Base-by-base conservation (phyloP, 2,329 filamentous ascomycete genomes). In the Onygenales sp. region DNA sequence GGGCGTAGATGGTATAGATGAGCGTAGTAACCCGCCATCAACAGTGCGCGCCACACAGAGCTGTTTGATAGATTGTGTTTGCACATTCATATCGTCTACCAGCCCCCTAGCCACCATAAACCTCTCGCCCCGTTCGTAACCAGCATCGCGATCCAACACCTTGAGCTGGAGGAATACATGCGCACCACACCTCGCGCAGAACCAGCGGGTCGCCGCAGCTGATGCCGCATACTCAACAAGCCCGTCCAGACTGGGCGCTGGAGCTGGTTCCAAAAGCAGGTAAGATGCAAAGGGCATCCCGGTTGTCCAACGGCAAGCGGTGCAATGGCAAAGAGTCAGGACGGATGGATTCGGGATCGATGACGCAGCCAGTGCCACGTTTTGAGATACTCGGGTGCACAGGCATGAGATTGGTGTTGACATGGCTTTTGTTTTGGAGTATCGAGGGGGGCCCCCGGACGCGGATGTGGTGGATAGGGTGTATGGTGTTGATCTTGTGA, bases 271-370 rank as follows among this genome's bases (percentile, higher is more conserved):
- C 17, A 80, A 61, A 9, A 62, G 58, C 27, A 75, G 66, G 53
- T 75, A 73, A n/a, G 72, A 73, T 21, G 68, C 66, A 52, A 67
- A 74, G 7, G 79, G 65, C 9, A 74, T 66, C 17, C 79, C 79
- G 14, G 74, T 75, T 33, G 70, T 68, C 45, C 69, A 68, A 13
- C 78, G 73, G 62, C 78, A 82, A 31, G 64, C 69, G 55, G 65
- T 64, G 68, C 79, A 82, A 60, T 81, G 75, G 63, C 79, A 82
- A 57, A 81, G 57, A 49, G 66, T 58, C n/a, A 67, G 60, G 11
- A 55, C 53, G 17, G 56, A 56, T 32, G 56, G 58, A 43, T 63
- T 58, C 46, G 45, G 53, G 10, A 2, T 10, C 35, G 51, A 27
- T 35, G 32, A 54, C n/a, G 55, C 51, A 33, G 61, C 59, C 14